Percentiles rank a stretch among this genome's conserved stretches.
These are phyloP conservation scores for Secale cereale DNA, from an alignment of 176 grass and related monocot genomes.

Conservation along the genomic window DNA sequence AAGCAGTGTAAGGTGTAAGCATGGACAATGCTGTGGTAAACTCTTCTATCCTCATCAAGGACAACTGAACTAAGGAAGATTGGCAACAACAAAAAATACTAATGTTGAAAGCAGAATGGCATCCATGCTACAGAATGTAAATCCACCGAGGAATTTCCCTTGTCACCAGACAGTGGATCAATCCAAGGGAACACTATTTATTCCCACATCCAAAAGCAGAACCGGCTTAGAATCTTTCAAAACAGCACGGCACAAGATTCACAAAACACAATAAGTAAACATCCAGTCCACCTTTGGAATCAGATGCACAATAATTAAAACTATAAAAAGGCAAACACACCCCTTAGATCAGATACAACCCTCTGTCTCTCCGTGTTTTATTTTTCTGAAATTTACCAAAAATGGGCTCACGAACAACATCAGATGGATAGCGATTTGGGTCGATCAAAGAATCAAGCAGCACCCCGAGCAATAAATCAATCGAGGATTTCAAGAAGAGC, in stretches of 20 bases:
- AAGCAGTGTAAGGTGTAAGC: background rate
- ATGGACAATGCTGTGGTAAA: background rate
- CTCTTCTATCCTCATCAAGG: background rate
- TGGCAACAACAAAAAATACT: background rate
- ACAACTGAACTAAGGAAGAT: background rate
- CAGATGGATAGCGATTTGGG: background rate
- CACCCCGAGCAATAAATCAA: background rate
- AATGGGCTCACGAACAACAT: background rate
- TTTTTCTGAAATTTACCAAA: background rate
- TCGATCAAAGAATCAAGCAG: background rate
- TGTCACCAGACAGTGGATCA: slow-evolving; percentile 5
- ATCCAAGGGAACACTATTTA: background rate
- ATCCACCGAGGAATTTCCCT: background rate
- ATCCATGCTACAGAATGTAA: background rate
- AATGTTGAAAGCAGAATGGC: background rate
- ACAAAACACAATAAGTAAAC: background rate
- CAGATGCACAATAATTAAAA: background rate
- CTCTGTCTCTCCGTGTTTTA: background rate
- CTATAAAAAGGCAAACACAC: background rate
- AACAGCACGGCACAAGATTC: background rate
- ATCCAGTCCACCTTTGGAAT: background rate
- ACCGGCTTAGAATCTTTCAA: background rate
- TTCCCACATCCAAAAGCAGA: slow-evolving; percentile 6
- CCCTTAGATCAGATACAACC: background rate
- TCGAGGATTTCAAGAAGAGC: background rate